Conservation (phyloP, 371 early-diverging fungal genomes). For the Mucor lusitanicus region DNA sequence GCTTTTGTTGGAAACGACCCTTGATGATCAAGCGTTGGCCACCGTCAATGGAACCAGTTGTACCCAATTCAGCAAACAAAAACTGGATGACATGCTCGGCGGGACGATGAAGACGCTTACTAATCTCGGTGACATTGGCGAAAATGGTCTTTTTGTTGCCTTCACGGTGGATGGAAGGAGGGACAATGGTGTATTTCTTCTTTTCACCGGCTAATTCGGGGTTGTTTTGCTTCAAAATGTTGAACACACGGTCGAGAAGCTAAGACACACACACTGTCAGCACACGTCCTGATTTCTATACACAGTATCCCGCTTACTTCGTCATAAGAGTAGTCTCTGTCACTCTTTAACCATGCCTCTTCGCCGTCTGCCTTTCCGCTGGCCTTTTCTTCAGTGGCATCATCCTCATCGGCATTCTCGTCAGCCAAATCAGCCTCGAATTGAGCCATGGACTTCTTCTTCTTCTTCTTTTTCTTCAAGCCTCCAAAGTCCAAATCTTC, state of each 20-base stretch:
- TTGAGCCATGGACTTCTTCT: conserved; percentile 88
- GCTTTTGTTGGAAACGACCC: conserved; percentile 99
- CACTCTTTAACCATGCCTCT: conserved; percentile 87
- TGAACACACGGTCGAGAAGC: conserved; percentile 92
- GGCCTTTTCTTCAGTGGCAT: conserved; percentile 34
- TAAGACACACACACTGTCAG: conserved; percentile 21
- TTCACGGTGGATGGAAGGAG: conserved; percentile 91
- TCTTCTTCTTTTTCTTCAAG: conserved; percentile 90
- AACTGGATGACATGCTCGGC: conserved; percentile 98
- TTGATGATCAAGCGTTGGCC: conserved; percentile 94
- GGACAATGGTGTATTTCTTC: conserved; percentile 90
- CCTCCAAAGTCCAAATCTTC: conserved; percentile 81
- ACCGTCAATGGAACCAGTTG: conserved; percentile 97
- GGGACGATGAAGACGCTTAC: conserved; percentile 92
- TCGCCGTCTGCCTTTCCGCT: conserved; percentile 45
- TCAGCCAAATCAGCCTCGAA: conserved; percentile 86
- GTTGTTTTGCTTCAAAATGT: conserved; percentile 91
- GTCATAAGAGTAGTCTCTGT: conserved; percentile 93
- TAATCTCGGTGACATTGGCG: conserved; percentile 94
- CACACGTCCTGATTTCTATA: neutral
- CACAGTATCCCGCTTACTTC: conserved; percentile 61
- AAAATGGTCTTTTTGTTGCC: conserved; percentile 96
- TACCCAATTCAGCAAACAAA: conserved; percentile 98
- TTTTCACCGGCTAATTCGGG: conserved; percentile 93
- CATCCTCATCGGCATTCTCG: conserved; percentile 72